Evolutionary conservation across 805 yeast species (phyloP), one percentile per base, ranked within the genome.

Genomic region (Lachancea sp.): DNA sequence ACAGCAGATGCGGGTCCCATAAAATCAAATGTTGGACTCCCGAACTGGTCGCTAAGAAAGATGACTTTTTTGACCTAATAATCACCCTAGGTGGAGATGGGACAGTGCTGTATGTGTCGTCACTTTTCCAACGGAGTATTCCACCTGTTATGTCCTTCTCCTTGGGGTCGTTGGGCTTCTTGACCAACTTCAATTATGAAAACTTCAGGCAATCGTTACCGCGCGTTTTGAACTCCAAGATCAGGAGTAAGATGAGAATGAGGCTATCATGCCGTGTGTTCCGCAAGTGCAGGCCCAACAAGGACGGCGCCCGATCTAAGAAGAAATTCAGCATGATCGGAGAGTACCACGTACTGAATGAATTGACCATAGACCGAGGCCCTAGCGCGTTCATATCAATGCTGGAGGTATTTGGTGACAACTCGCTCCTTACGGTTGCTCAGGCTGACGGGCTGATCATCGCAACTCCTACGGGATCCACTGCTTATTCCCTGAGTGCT

Each of bases 41-140:
- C 36, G 70, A 70, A 15, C 67, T 80, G 40, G 73, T 85, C 9
- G 51, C 62, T 42, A 36, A 56, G 35, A 46, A 56, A 40, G 57
- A 58, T n/a, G 70, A 72, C 25, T 53, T 68, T 34, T 75, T 79
- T 48, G 97, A 90, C 59, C 67, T 89, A 45, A 80, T 87, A 2
- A 76, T 90, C 32, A 86, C 97, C 0, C 68, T 92, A 7, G 98
- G 98, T 18, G 98, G 98, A 13, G 98, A 92, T 57, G 97, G 98
- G 7, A 92, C 98, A 0, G 96, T 90, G 35, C 67, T 90, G 8
- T 83, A 83, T 54, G 90, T 90, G 0, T 87, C 95, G 2, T 81
- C 92, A 42, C 67, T 88, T 29, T 92, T 92, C 62, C 94, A 84
- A 63, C 68, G 74, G 42, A 73, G 75, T 36, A 96, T 89, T 2